Percentiles rank a stretch among this genome's conserved stretches.
phyloP scores from a whole-genome alignment of 129 eudicot genomes.

The Flaveria brownii region DNA sequence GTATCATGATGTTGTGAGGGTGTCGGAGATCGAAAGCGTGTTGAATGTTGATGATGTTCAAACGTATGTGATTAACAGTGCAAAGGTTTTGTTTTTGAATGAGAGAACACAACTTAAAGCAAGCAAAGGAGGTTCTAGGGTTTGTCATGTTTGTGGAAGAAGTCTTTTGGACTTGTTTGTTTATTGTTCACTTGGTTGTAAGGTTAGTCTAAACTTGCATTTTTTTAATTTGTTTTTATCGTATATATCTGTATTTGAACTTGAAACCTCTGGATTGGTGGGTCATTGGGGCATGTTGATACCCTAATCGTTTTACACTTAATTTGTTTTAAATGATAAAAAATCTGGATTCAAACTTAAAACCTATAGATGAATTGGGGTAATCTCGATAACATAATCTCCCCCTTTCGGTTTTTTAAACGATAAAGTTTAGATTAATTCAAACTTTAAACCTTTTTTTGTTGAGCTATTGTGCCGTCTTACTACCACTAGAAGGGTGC shows the following conservation, averaged over 20 bases:
- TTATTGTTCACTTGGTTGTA: conserved; percentile 94
- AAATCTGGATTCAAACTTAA: too few species aligned
- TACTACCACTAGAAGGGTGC: too few species aligned
- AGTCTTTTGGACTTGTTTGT: conserved; percentile 85
- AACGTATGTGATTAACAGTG: conserved; percentile 92
- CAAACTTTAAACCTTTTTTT: neutral
- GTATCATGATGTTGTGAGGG: conserved; percentile 94
- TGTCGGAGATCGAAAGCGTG: conserved; percentile 75
- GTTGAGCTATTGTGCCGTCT: neutral
- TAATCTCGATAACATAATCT: neutral
- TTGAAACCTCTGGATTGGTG: neutral
- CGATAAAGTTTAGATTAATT: neutral
- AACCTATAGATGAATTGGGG: too few species aligned
- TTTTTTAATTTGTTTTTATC: neutral
- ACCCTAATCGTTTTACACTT: too few species aligned
- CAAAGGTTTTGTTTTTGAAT: conserved; percentile 85
- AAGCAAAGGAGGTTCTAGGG: conserved; percentile 73
- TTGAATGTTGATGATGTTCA: conserved; percentile 85
- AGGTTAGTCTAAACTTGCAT: conserved; percentile 55
- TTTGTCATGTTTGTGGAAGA: conserved; percentile 87
- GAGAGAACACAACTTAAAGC: conserved; percentile 91
- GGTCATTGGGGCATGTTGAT: neutral
- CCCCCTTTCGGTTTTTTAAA: neutral
- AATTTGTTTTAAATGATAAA: too few species aligned
- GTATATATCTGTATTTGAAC: neutral